Evolutionary conservation across 2,329 filamentous ascomycete species (phyloP).

Genomic region (Colletotrichum sp.): DNA sequence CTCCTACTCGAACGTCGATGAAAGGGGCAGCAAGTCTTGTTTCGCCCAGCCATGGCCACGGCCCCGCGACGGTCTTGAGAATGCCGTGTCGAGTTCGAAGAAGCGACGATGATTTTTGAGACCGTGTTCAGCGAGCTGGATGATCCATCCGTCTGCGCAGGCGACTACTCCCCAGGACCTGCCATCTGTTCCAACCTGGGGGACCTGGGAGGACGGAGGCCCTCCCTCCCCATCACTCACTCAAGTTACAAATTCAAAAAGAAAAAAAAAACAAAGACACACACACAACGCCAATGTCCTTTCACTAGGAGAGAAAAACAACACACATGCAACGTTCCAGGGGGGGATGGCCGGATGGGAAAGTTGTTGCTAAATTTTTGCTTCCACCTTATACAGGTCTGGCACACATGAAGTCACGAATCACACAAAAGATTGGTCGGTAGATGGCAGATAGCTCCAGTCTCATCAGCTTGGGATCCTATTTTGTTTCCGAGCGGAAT

Average conservation of each 20-base stretch:
- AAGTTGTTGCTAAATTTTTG: background rate
- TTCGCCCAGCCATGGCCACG: background rate
- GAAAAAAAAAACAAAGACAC: background rate
- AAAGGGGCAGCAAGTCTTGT: background rate
- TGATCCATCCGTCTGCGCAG: background rate
- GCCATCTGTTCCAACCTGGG: background rate
- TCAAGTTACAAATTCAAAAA: background rate
- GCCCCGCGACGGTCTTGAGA: background rate
- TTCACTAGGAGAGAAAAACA: background rate
- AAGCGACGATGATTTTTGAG: background rate
- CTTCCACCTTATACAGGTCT: background rate
- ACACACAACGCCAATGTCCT: background rate
- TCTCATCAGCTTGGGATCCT: background rate
- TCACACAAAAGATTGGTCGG: background rate
- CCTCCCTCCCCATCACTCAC: background rate
- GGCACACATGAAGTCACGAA: conserved; percentile 12
- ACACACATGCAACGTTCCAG: background rate
- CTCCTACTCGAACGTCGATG: background rate
- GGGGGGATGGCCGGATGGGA: background rate
- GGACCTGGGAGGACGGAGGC: background rate
- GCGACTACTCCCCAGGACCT: background rate
- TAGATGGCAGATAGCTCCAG: conserved; percentile 1
- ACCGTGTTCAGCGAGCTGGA: background rate
- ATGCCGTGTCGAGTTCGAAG: background rate
- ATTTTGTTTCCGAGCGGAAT: background rate